These are phyloP conservation scores for Rhizopogon sp. DNA, from an alignment of 768 basidiomycete genomes.

Conservation along the genomic window DNA sequence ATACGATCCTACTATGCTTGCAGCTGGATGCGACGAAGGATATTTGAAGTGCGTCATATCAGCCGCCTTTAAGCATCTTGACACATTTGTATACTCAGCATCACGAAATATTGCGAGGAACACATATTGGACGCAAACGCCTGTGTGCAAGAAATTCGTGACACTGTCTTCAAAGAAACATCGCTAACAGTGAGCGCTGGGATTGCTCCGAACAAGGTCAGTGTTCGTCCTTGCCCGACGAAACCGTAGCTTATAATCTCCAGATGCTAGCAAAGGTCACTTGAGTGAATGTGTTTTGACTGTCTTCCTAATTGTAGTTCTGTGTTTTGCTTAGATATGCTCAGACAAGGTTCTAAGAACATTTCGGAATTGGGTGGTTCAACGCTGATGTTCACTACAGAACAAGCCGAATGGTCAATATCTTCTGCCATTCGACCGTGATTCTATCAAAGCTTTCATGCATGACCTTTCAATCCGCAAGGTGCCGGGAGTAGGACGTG, in stretches of 20 bases:
- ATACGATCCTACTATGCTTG: constrained; percentile 72
- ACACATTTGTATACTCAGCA: constrained; percentile 36
- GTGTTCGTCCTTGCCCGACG: constrained; percentile 20
- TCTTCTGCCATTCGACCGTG: constrained; percentile 58
- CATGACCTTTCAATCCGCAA: constrained; percentile 77
- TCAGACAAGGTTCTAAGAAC: constrained; percentile 68
- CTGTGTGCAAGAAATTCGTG: constrained; percentile 77
- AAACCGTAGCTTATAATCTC: constrained; percentile 10
- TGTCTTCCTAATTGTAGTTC: constrained; percentile 1
- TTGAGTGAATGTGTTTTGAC: background rate
- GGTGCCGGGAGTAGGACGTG: constrained; percentile 86
- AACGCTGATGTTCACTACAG: constrained; percentile 27
- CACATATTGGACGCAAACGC: constrained; percentile 60
- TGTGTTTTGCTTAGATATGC: constrained; percentile 56
- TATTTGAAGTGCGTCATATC: constrained; percentile 70
- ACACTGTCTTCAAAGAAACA: constrained; percentile 69
- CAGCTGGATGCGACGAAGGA: constrained; percentile 85
- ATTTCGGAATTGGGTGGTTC: background rate
- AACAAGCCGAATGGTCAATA: constrained; percentile 97
- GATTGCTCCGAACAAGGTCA: constrained; percentile 90
- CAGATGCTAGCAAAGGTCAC: constrained; percentile 90
- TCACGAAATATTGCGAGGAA: constrained; percentile 77
- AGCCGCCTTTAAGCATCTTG: background rate
- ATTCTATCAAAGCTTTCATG: constrained; percentile 73
- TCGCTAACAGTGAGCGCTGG: constrained; percentile 90